Percentiles rank a stretch among this genome's conserved stretches.
Conservation (phyloP, 805 yeast species). For the Yarrowia osloensis region DNA sequence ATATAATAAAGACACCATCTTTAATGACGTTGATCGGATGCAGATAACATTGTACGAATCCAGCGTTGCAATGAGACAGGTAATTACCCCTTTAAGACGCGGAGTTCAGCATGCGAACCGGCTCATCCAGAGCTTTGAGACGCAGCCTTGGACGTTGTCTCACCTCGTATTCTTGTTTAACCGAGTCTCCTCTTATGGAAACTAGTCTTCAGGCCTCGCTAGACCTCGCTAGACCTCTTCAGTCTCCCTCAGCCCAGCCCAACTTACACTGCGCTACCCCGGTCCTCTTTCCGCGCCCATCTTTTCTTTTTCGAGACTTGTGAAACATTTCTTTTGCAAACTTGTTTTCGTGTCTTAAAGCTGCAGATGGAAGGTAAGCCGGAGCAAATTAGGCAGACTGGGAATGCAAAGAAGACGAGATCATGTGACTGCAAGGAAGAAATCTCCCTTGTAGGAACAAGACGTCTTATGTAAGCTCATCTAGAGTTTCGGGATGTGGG, state of each 20-base stretch:
- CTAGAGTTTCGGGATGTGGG: no score
- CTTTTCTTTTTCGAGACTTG: background rate
- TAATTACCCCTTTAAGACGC: background rate
- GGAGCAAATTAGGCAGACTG: background rate
- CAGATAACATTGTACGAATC: background rate
- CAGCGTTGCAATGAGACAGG: background rate
- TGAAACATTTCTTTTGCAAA: conserved; percentile 7
- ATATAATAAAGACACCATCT: background rate
- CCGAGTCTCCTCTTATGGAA: no score
- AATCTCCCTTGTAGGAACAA: background rate
- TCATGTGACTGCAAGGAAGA: background rate
- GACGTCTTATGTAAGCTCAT: no score
- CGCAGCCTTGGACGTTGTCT: no score
- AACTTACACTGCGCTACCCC: background rate
- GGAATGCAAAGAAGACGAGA: background rate
- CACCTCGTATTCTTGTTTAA: no score
- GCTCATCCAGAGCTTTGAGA: no score
- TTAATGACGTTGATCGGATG: background rate
- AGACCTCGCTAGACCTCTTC: no score
- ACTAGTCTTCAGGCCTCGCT: no score
- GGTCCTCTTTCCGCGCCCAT: background rate
- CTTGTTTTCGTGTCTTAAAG: background rate
- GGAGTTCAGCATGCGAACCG: background rate
- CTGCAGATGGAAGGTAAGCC: background rate
- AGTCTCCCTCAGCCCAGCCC: no score